Evolutionary conservation across 2,329 filamentous ascomycete species (phyloP), one percentile per base, ranked within the genome.

Genomic region (Trichoderma endophyticum): DNA sequence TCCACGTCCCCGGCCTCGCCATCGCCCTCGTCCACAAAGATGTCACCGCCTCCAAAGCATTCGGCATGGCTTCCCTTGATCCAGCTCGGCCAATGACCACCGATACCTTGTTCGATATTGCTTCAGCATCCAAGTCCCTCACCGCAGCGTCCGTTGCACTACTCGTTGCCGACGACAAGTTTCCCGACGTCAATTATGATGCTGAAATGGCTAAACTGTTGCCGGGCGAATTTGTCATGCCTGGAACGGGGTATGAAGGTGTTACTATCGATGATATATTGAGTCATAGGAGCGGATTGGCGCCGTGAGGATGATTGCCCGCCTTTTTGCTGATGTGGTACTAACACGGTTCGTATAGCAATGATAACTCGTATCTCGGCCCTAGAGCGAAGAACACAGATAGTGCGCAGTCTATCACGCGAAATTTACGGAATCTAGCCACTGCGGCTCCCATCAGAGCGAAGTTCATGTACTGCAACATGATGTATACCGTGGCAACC

Each of bases 81-180:
- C 74, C 75, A 3, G 66, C 62, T 0, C 39, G 30, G 57, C 51
- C 63, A 9, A 76, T 74, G 43, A 78, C 77, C 0, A 43, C 77
- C 0, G 75, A 79, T 28, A 78, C 77, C 34, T 72, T 79, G 7
- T 78, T 79, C 34, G 76, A 78, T 60, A 73, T 79, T 64, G 78
- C 75, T 6, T 79, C 78, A 0, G 72, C 73, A 6, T 75, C 77
- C 24, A 79, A 78, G 57, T 78, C 75, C 3, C 73, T 79, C 57
- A 79, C 77, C 1, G 78, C 76, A 1, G 77, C 76, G 0, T 72
- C 78, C 0, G 73, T 78, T 11, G 78, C 73, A 8, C 63, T 79
- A 15, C 67, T 79, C 6, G 73, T 77, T 14, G 77, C 77, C 39
- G 71, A 75, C 59, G 70, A 77, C 2, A 71, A 74, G 3, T 73